These are phyloP conservation scores for Yamadazyma insecticola DNA, from an alignment of 805 yeast species.

Conservation along the genomic window DNA sequence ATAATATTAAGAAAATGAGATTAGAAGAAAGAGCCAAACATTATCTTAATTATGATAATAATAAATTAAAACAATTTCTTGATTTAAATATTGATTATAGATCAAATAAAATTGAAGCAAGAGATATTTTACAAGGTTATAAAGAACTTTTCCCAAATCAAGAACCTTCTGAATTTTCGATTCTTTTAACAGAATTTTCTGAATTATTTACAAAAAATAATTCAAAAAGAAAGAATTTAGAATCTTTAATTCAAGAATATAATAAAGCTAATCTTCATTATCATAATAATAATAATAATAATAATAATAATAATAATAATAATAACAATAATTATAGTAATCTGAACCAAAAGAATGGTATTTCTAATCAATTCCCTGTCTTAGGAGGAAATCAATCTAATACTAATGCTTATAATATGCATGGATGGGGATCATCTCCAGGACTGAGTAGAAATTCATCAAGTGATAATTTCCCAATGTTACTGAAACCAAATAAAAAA, in stretches of 20 bases:
- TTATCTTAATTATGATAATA: slow-evolving; percentile 54
- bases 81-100: slow-evolving; percentile 45
- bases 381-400: slow-evolving; percentile 26
- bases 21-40: slow-evolving; percentile 84
- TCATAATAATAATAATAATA: no score
- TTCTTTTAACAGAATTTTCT: slow-evolving; percentile 57
- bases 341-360: no score
- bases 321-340: slow-evolving; percentile 19
- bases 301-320: no score
- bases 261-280: slow-evolving; percentile 18
- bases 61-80: slow-evolving; percentile 45
- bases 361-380: no score
- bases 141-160: slow-evolving; percentile 16
- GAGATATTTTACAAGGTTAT: slow-evolving; percentile 45
- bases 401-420: slow-evolving; percentile 10
- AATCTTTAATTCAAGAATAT: no score
- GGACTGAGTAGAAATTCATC: slow-evolving; percentile 9
- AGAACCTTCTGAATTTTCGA: slow-evolving; percentile 44
- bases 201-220: slow-evolving; percentile 46
- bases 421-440: slow-evolving; percentile 23
- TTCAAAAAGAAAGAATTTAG: slow-evolving; percentile 11
- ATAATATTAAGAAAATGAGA: slow-evolving; percentile 51
- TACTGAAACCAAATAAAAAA: slow-evolving; percentile 21
- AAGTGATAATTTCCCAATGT: slow-evolving; percentile 30
- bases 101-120: slow-evolving; percentile 42